Evolutionary conservation across 768 basidiomycete genomes (phyloP), one percentile per base, ranked within the genome.

Genomic region (Lactifluus echinatus): DNA sequence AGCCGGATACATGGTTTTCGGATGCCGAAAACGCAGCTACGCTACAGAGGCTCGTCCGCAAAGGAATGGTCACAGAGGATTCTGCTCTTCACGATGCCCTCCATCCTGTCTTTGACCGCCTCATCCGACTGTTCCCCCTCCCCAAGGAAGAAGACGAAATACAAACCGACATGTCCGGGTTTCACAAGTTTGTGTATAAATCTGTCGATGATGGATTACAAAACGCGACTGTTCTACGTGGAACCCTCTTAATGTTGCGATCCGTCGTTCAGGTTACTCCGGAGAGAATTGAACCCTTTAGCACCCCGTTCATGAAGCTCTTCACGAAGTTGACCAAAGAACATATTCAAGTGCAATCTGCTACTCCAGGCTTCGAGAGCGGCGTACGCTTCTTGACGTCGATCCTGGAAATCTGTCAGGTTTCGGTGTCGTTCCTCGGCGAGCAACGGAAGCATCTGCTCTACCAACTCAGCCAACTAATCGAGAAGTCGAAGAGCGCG

Each of bases 321-420:
- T 79, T 96, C 56, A 84, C 81, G 63, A 90, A 87, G 67, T 76
- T 95, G 23, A 81, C 85, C 50, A 93, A 93, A 70, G 95, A 97
- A 26, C 93, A 97, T 63, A 81, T 89, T 49, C 50, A 50, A 39
- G 45, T 60, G 56, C 24, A 70, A 55, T 60, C 63, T 11, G 57
- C 50, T 23, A 44, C 66, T n/a, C 37, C 73, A 57, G 79, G 76
- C 4, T 82, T 76, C 61, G 83, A 87, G 45, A 75, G 76, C 62
- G 75, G 75, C 19, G 82, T 87, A 44, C 84, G 84, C 19, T 75
- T 83, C 19, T 77, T 88, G 57, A 87, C 75, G 49, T 80, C 81
- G n/a, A 85, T 93, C 55, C 79, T 98, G 39, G 90, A 96, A 58
- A 87, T 98, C 42, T 88, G 88, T 62, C 85, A 91, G 55, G 73